Evolutionary conservation across 2,329 filamentous ascomycete species (phyloP).

Genomic region (Penicillium psychrosexuale): DNA sequence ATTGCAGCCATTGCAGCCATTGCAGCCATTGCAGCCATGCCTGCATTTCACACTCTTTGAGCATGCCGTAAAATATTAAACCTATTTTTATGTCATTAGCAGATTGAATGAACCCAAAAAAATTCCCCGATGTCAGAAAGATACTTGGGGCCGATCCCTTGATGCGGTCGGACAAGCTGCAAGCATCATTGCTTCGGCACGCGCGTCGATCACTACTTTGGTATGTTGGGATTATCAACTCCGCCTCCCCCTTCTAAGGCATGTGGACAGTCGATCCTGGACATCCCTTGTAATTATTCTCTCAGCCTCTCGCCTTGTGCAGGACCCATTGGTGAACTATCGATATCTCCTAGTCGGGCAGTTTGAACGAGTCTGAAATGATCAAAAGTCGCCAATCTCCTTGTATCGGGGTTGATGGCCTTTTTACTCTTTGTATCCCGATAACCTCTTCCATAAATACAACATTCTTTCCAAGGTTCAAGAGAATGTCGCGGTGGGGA

Average conservation of each 20-base stretch:
- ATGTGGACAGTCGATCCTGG: slow-evolving; percentile 2
- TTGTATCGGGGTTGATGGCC: not conserved
- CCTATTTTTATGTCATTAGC: not conserved
- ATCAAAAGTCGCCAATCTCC: not conserved
- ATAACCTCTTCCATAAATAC: not conserved
- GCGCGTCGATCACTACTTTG: slow-evolving; percentile 21
- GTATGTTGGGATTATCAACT: slow-evolving; percentile 22
- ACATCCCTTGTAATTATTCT: slow-evolving; percentile 4
- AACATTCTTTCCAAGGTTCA: not conserved
- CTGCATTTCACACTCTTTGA: not conserved
- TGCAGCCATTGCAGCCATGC: not conserved
- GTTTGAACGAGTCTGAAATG: not conserved
- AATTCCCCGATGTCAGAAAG: slow-evolving; percentile 7
- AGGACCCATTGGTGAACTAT: not conserved
- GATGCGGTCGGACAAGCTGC: slow-evolving; percentile 5
- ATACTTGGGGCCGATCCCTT: slow-evolving; percentile 10
- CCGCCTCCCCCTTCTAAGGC: slow-evolving; percentile 21
- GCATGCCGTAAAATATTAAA: not conserved
- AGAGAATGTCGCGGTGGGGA: slow-evolving; percentile 5
- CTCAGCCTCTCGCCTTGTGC: not conserved
- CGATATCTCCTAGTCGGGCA: not conserved
- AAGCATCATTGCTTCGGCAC: slow-evolving; percentile 16
- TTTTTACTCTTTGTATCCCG: not conserved
- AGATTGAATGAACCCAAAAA: not conserved
- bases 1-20: not conserved